Evolutionary conservation across 116 monocot genomes (phyloP), one percentile per base, ranked within the genome.

Genomic region (Trichopus zeylanicus): DNA sequence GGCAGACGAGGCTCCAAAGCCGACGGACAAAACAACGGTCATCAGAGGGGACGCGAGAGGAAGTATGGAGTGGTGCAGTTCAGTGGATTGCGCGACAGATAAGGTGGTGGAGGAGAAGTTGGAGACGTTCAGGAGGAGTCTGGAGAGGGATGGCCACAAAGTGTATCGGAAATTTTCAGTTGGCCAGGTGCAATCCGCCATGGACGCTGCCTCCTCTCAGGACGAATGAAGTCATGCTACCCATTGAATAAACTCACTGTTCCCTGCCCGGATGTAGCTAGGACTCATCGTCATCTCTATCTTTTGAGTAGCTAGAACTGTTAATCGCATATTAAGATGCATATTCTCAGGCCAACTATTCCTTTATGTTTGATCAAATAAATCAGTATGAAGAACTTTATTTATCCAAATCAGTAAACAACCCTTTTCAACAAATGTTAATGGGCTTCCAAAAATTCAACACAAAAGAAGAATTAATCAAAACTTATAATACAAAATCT

Each of bases 111-210:
- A 56, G 58, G 81, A 76, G 64, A 86, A 56, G 70, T 86, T 69
- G 61, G 72, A 55, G 69, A 57, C 46, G 66, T 63, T 95, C 78
- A 82, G 60, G 66, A 38, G 24, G 76, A 51, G 76, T 23, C 52
- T 95, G 73, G 84, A 81, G 79, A 84, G 77, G 42, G 95, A 95
- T n/a, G 95, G 83, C 47, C 57, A 70, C 30, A 70, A 52, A 55
- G 69, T 78, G 12, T n/a, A 55, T 46, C 0, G 87, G 84, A 3
- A 72, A 81, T 4, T 67, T 66, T 42, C 26, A 84, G 57, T 81
- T 90, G 9, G 95, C 81, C 2, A 73, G 95, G 74, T 95, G 87
- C 53, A 95, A 95, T 67, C 95, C 95, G 31, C 95, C 87, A 28
- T 95, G 83, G 79, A 95, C 95, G 12, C 56, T 95, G 32, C 95